phyloP scores from a whole-genome alignment of 2,329 filamentous ascomycete species.

The Gaeumannomyces sp. region DNA sequence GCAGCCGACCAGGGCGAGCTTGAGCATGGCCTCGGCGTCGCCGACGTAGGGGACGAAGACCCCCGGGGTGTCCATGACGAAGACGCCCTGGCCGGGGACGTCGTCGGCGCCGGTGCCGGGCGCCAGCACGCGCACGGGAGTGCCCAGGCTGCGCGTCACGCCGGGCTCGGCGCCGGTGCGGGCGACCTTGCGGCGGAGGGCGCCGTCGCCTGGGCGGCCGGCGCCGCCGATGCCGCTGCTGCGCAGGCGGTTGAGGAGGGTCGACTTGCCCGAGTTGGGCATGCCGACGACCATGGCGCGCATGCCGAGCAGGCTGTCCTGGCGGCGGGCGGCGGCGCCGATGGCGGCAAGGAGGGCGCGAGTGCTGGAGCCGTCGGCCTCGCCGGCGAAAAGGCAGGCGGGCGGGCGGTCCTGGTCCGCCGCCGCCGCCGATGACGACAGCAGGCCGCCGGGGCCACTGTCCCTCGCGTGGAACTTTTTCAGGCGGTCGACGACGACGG shows the following conservation, averaged over 20 bases:
- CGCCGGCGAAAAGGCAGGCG: slow-evolving; percentile 23
- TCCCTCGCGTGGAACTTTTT: slow-evolving; percentile 33
- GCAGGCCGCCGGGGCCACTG: neutral
- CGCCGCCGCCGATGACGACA: slow-evolving; percentile 4
- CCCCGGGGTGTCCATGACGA: slow-evolving; percentile 85
- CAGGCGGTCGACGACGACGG: slow-evolving; percentile 26
- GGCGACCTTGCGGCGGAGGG: slow-evolving; percentile 56
- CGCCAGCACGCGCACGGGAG: slow-evolving; percentile 67
- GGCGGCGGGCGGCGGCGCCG: slow-evolving; percentile 38
- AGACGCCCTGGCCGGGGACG: slow-evolving; percentile 57
- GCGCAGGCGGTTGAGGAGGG: slow-evolving; percentile 82
- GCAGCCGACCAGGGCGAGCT: slow-evolving; percentile 83
- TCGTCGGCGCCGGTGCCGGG: slow-evolving; percentile 22
- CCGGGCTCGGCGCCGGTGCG: slow-evolving; percentile 82
- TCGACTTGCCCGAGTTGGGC: slow-evolving; percentile 96
- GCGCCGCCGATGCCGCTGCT: slow-evolving; percentile 52
- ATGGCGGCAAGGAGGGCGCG: slow-evolving; percentile 40
- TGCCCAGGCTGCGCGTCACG: slow-evolving; percentile 78
- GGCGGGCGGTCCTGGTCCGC: slow-evolving; percentile 23
- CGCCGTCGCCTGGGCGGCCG: neutral
- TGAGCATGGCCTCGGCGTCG: slow-evolving; percentile 83
- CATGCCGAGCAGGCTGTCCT: slow-evolving; percentile 64
- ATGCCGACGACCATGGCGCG: slow-evolving; percentile 88
- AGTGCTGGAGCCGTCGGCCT: slow-evolving; percentile 23
- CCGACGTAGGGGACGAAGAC: slow-evolving; percentile 92